Conservation (phyloP, 257 asterid species). For the Gentiana macrophylla region DNA sequence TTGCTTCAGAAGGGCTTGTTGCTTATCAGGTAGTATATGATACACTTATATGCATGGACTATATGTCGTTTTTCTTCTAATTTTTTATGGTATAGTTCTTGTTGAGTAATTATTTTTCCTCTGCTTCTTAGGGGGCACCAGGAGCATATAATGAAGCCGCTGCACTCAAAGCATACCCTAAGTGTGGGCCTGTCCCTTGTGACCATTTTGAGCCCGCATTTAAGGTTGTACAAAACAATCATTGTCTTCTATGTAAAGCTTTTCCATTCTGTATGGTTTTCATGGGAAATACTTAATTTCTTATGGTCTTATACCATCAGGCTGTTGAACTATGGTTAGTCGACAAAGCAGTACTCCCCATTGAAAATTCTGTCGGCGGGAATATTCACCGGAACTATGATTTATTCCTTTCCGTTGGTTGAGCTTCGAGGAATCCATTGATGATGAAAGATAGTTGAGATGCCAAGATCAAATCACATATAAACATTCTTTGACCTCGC, state of each 20-base stretch:
- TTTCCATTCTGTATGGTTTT: neutral
- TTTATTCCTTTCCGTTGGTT: slow-evolving; percentile 39
- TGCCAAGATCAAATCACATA: too few relatives aligned
- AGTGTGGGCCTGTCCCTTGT: slow-evolving; percentile 88
- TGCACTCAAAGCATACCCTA: slow-evolving; percentile 84
- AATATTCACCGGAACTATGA: slow-evolving; percentile 93
- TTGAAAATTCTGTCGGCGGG: slow-evolving; percentile 92
- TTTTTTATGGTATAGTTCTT: neutral
- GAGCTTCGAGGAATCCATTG: too few relatives aligned
- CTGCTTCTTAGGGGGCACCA: slow-evolving; percentile 51
- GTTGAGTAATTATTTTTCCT: slow-evolving; percentile 4
- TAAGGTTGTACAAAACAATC: slow-evolving; percentile 32
- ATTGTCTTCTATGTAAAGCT: neutral
- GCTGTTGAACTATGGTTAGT: slow-evolving; percentile 96
- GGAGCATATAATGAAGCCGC: slow-evolving; percentile 93
- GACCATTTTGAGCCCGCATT: slow-evolving; percentile 80
- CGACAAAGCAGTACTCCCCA: slow-evolving; percentile 90
- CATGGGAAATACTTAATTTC: slow-evolving; percentile 1
- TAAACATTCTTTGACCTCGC: too few relatives aligned
- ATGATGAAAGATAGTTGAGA: too few relatives aligned
- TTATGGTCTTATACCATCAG: slow-evolving; percentile 31
- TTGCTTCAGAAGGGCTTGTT: slow-evolving; percentile 58
- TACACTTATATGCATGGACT: neutral
- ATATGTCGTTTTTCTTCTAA: neutral
- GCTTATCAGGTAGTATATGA: slow-evolving; percentile 68